Evolutionary conservation across 768 basidiomycete species (phyloP).

Genomic region (Collybia sp.): DNA sequence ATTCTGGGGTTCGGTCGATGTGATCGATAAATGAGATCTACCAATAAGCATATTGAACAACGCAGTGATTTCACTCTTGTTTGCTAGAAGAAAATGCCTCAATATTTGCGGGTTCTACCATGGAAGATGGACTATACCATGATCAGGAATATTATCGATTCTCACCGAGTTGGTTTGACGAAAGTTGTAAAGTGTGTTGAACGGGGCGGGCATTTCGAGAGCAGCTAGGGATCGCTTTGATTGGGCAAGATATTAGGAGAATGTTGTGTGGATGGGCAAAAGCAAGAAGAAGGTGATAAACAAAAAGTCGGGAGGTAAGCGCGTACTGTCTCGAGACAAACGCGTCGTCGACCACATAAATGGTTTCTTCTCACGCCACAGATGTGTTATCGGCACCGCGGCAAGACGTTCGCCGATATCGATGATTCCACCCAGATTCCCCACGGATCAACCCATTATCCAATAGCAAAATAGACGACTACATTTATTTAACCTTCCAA

Average conservation of each 20-base stretch:
- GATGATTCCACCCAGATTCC: no score
- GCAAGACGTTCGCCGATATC: no score
- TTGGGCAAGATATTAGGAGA: neutral
- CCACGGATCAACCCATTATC: no score
- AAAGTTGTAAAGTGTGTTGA: neutral
- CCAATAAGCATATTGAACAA: conserved; percentile 58
- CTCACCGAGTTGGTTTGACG: conserved; percentile 36
- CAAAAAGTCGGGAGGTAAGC: neutral
- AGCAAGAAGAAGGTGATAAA: neutral
- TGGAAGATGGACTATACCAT: conserved; percentile 20
- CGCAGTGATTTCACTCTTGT: conserved; percentile 43
- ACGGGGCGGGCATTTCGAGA: neutral
- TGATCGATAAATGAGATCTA: conserved; percentile 14
- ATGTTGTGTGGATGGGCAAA: neutral
- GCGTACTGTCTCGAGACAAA: no score
- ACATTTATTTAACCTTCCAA: no score
- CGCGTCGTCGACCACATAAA: no score
- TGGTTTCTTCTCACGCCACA: no score
- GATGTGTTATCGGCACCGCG: no score
- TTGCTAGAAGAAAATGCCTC: conserved; percentile 19
- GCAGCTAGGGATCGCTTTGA: neutral
- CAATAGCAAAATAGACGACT: no score
- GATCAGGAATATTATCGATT: conserved; percentile 42
- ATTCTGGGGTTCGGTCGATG: no score
- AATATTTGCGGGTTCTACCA: neutral